Conservation (phyloP, 2,329 filamentous ascomycete genomes). For the Colletotrichum sp. region DNA sequence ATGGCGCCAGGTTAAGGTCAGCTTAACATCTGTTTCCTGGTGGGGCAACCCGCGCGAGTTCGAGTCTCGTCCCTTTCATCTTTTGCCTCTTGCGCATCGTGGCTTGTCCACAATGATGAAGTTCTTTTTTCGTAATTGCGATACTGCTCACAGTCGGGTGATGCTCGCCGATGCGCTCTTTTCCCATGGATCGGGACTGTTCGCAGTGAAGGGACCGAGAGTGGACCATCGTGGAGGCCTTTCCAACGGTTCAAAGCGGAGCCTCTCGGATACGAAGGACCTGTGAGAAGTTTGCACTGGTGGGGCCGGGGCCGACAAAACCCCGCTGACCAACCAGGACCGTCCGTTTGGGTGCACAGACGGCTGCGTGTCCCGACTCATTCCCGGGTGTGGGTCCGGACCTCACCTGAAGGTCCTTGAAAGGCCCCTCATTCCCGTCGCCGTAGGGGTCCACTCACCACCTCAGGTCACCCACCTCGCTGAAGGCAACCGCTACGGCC, state of each 20-base stretch:
- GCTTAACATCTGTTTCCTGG: slow-evolving; percentile 20
- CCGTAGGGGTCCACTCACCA: not conserved
- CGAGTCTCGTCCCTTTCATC: slow-evolving; percentile 21
- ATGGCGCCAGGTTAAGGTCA: slow-evolving; percentile 22
- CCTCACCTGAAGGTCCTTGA: not conserved
- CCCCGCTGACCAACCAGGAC: slow-evolving; percentile 15
- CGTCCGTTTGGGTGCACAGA: not conserved
- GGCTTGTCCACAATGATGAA: too few species aligned
- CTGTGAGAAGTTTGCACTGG: slow-evolving; percentile 12
- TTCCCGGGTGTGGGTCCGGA: slow-evolving; percentile 6
- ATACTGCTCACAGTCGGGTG: not conserved
- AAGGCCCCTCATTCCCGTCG: not conserved
- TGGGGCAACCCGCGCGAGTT: slow-evolving; percentile 22
- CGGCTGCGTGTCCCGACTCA: not conserved
- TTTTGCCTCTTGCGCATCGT: rapidly evolving
- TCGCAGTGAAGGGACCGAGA: not conserved
- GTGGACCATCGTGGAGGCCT: not conserved
- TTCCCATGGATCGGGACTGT: not conserved
- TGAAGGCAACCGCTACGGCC: not conserved
- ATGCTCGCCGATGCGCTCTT: not conserved
- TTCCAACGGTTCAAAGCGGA: not conserved
- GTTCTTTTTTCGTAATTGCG: not conserved
- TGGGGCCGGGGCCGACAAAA: slow-evolving; percentile 9
- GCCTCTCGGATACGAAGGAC: slow-evolving; percentile 2
- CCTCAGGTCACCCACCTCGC: not conserved